A percentile compares a stretch with the other conserved stretches of the same genome.
Conservation (phyloP, 1,284 basidiomycete species). For the Pseudozyma tsukubaensis region DNA sequence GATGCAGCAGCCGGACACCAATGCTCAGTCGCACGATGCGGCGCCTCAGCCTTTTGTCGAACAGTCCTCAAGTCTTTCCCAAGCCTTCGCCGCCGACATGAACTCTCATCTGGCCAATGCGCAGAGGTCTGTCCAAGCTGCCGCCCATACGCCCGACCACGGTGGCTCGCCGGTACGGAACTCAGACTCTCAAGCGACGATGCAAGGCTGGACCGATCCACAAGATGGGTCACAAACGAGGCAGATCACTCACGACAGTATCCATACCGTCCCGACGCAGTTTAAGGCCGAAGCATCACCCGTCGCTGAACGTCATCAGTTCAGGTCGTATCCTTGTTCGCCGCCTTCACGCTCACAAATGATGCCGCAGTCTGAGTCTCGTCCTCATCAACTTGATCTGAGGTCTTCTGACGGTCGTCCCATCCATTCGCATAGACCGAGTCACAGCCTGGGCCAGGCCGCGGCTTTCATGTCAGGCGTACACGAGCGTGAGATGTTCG, state of each 20-base stretch:
- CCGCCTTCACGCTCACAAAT: constrained; percentile 21
- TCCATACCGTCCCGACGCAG: background rate
- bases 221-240: background rate
- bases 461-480: constrained; percentile 30
- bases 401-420: constrained; percentile 16
- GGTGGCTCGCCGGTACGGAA: background rate
- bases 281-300: constrained; percentile 15
- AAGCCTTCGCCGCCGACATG: constrained; percentile 17
- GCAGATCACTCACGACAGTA: constrained; percentile 2
- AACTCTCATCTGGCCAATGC: constrained; percentile 2
- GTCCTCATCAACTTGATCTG: background rate
- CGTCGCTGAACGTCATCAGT: constrained; percentile 6
- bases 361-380: constrained; percentile 12
- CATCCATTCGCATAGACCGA: constrained; percentile 34
- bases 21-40: background rate
- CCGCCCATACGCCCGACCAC: background rate
- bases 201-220: background rate
- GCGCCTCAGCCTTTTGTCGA: background rate
- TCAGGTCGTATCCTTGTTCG: constrained; percentile 38
- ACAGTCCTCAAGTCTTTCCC: constrained; percentile 14
- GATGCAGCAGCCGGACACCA: constrained; percentile 3
- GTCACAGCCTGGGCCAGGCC: constrained; percentile 47
- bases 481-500: constrained; percentile 12
- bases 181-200: constrained; percentile 9
- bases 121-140: background rate